These are phyloP conservation scores for Ciborinia camelliae DNA, from an alignment of 2,329 filamentous ascomycete species.

Conservation along the genomic window DNA sequence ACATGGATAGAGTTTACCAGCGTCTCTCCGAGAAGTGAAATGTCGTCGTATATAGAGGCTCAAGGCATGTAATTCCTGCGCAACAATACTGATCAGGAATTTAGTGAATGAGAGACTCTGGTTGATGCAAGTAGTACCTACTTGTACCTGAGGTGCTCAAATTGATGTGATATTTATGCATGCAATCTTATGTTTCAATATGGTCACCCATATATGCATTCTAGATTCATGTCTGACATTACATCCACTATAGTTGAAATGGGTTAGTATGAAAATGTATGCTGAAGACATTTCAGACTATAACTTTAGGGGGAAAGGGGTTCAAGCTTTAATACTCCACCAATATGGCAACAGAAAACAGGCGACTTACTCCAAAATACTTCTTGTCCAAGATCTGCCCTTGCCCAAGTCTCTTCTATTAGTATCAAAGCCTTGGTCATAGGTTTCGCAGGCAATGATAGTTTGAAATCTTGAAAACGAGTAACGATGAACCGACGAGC, in stretches of 20 bases:
- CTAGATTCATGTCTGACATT: conserved; percentile 14
- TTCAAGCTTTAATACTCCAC: neutral
- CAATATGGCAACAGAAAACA: neutral
- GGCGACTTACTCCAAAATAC: conserved; percentile 28
- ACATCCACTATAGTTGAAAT: conserved; percentile 6
- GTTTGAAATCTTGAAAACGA: conserved; percentile 32
- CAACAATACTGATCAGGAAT: neutral
- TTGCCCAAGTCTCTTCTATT: conserved; percentile 33
- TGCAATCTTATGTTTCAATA: neutral
- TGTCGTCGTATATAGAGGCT: neutral
- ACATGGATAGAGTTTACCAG: too few species aligned
- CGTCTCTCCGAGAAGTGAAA: neutral
- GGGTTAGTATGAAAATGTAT: neutral
- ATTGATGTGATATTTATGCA: neutral
- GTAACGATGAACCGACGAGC: conserved; percentile 30
- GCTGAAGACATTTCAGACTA: neutral
- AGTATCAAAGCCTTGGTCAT: conserved; percentile 28
- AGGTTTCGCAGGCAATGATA: conserved; percentile 33
- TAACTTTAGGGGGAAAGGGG: too few species aligned
- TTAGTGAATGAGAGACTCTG: neutral
- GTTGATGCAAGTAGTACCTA: neutral
- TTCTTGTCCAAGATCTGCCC: conserved; percentile 28
- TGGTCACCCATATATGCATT: conserved; percentile 8
- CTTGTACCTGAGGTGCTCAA: neutral
- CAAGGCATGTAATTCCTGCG: neutral